Conservation (phyloP, 2,329 filamentous ascomycete genomes). For the Ophiosphaerella korrae region DNA sequence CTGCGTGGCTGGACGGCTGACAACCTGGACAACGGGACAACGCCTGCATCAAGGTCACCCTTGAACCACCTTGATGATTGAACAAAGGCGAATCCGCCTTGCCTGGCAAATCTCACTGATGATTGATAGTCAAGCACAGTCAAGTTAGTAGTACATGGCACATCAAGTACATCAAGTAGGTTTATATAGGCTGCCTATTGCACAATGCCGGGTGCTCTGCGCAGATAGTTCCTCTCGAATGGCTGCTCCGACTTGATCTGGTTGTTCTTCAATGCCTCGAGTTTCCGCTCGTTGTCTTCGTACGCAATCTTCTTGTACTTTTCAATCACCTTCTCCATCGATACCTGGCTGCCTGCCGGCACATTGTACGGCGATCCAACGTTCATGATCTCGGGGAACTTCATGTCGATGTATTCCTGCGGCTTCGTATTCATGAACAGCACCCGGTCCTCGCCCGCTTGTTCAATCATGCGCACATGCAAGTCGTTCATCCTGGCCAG, state of each 20-base stretch:
- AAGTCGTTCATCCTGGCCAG: constrained; percentile 64
- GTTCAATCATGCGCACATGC: constrained; percentile 65
- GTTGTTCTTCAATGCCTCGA: constrained; percentile 46
- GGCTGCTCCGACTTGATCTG: constrained; percentile 43
- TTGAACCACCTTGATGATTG: too few species aligned
- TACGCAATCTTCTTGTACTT: constrained; percentile 66
- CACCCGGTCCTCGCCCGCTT: constrained; percentile 66
- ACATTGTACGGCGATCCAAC: constrained; percentile 67
- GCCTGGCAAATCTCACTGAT: too few species aligned
- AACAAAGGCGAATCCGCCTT: too few species aligned
- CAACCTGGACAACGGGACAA: not conserved
- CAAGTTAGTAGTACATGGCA: too few species aligned
- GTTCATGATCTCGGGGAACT: constrained; percentile 68
- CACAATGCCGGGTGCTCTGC: constrained; percentile 25
- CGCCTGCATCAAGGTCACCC: too few species aligned
- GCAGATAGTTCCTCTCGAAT: constrained; percentile 22
- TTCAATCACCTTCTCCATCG: constrained; percentile 64
- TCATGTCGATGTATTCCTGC: constrained; percentile 59
- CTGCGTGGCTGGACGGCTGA: not conserved
- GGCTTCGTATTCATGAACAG: constrained; percentile 59
- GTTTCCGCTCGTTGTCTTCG: constrained; percentile 62
- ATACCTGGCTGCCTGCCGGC: constrained; percentile 63
- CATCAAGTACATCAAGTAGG: too few species aligned
- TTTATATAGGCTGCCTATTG: constrained; percentile 13
- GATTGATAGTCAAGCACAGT: too few species aligned